Evolutionary conservation across 108 stramenopile genomes (phyloP).

Genomic region (Poteriospumella lacustris): DNA sequence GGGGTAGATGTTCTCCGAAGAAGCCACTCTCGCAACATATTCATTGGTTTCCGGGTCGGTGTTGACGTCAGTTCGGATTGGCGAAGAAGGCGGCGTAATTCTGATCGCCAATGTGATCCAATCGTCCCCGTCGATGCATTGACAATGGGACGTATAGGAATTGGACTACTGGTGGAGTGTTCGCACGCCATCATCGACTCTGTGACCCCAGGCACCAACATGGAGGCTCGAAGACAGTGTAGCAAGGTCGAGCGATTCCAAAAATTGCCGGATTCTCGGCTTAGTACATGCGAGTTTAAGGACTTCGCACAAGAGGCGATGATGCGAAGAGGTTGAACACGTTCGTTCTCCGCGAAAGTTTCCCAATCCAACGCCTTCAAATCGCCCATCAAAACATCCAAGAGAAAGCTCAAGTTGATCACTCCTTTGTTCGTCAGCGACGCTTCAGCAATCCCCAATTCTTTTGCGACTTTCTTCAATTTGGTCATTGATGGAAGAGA

Average conservation of each 20-base stretch:
- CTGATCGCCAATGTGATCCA: too few species aligned
- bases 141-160: too few species aligned
- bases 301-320: constrained; percentile 70
- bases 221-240: constrained; percentile 75
- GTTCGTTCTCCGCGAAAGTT: constrained; percentile 67
- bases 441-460: too few species aligned
- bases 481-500: too few species aligned
- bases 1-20: too few species aligned
- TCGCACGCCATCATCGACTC: constrained; percentile 71
- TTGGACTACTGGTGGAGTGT: background rate
- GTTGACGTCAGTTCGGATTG: too few species aligned
- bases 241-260: constrained; percentile 65
- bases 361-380: constrained; percentile 82
- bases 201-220: constrained; percentile 84
- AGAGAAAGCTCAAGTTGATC: constrained; percentile 72
- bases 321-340: constrained; percentile 75
- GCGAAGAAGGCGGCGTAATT: too few species aligned
- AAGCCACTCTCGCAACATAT: too few species aligned
- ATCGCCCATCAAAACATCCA: constrained; percentile 67
- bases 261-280: constrained; percentile 69
- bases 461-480: too few species aligned
- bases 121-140: too few species aligned
- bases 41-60: too few species aligned
- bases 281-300: constrained; percentile 64
- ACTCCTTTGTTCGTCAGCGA: constrained; percentile 75